Evolutionary conservation across 208 protist genomes (phyloP).

Genomic region (Leishmania guyanensis): DNA sequence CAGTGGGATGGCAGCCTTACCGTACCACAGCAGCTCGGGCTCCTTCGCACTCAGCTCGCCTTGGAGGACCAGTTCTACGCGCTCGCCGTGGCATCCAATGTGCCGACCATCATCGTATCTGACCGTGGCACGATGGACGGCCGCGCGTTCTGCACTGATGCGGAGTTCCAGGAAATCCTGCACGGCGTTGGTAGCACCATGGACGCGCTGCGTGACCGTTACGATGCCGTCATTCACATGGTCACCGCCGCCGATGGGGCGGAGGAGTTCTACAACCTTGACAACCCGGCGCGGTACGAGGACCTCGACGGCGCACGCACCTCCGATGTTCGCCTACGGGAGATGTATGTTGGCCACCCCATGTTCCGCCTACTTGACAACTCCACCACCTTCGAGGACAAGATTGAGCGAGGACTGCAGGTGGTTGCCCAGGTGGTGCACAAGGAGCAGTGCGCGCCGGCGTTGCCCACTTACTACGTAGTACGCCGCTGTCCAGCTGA

Average conservation of each 20-base stretch:
- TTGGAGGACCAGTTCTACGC: conserved; percentile 82
- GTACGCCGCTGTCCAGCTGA: conserved; percentile 38
- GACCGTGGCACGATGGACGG: conserved; percentile 89
- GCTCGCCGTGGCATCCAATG: conserved; percentile 46
- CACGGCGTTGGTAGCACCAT: conserved; percentile 39
- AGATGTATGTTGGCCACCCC: conserved; percentile 80
- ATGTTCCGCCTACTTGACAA: conserved; percentile 80
- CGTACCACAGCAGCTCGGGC: conserved; percentile 62
- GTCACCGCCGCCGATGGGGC: conserved; percentile 78
- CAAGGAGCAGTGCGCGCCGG: conserved; percentile 28
- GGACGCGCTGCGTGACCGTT: conserved; percentile 76
- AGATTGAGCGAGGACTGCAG: conserved; percentile 71
- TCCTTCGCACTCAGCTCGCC: conserved; percentile 71
- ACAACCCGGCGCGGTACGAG: conserved; percentile 85
- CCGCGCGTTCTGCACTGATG: conserved; percentile 73
- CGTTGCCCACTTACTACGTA: conserved; percentile 44
- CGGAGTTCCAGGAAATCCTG: conserved; percentile 60
- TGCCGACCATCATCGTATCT: conserved; percentile 64
- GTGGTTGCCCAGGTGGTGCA: conserved; percentile 63
- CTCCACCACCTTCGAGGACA: conserved; percentile 69
- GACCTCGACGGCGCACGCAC: conserved; percentile 68
- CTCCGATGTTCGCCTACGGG: conserved; percentile 78
- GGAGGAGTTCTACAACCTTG: conserved; percentile 75
- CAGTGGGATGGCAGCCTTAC: conserved; percentile 48
- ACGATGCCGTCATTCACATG: conserved; percentile 86